Evolutionary conservation across 2,329 filamentous ascomycete genomes (phyloP), one percentile per base, ranked within the genome.

Genomic region (Taxawa tesnikishii): DNA sequence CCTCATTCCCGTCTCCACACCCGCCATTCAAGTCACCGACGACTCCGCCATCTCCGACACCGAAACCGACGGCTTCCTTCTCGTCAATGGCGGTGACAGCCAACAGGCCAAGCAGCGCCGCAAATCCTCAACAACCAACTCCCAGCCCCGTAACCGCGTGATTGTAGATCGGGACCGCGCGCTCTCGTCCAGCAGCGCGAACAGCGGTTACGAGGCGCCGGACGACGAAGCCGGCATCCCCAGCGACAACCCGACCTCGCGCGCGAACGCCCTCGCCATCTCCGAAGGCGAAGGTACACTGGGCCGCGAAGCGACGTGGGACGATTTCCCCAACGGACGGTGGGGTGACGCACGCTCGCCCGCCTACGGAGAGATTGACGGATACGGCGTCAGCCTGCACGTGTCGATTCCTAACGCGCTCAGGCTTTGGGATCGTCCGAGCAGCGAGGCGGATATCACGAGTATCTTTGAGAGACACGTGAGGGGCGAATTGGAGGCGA

Each of bases 361-460:
- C 19, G 88, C 88, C 0, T 96, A 93, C 51, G 88, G 88, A 47
- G 85, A 94, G 56, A 94, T 94, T 37, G 87, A 96, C 50, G 88
- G 88, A n/a, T 96, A 96, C 52, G 90, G 90, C 8, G 85, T 92
- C n/a, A 90, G 80, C 35, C 66, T 98, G 24, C 90, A 94, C 60
- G 83, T 94, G 51, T 83, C 82, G 0, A 75, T 83, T n/a, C 70
- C 77, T 3, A 77, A 87, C 50, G 90, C 90, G 9, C 72, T 88
- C 42, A 70, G 73, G 42, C 67, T 94, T 18, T 98, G 90, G 90
- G 84, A 83, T 14, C 67, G 79, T 37, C 90, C 90, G 0, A 73
- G 69, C 15, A 71, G 70, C 4, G 54, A 55, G 2, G 62, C 68
- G 17, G 85, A 96, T 49, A 81, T 98, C 46, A 85, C 74, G 44